These are phyloP conservation scores for Sanghuangporus sanghuang DNA, from an alignment of 1,284 basidiomycete species.

Conservation along the genomic window DNA sequence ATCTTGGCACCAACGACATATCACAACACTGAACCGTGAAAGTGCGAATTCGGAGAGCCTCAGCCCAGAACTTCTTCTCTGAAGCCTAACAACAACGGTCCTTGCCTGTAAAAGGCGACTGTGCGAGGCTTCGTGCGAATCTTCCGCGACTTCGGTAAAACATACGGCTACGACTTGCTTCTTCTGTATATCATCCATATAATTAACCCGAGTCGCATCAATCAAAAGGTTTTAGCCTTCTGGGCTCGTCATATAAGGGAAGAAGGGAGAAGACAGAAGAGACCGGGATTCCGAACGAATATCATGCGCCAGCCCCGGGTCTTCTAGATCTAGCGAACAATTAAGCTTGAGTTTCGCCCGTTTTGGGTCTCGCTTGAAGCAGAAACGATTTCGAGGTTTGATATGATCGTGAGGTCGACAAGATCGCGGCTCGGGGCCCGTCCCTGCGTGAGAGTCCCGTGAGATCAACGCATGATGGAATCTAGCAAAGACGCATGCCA, in stretches of 20 bases:
- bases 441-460: not conserved
- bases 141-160: not conserved
- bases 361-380: not conserved
- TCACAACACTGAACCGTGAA: too few species aligned
- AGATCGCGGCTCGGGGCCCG: not conserved
- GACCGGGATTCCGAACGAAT: not conserved
- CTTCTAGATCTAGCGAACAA: not conserved
- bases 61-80: not conserved
- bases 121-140: conserved; percentile 8
- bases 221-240: not conserved
- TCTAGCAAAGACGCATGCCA: not conserved
- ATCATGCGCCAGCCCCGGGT: not conserved
- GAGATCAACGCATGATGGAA: not conserved
- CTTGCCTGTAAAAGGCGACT: not conserved
- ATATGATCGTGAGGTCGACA: not conserved
- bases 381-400: not conserved
- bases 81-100: conserved; percentile 1
- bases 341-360: not conserved
- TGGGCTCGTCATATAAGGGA: not conserved
- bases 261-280: not conserved
- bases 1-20: too few species aligned
- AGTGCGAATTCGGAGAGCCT: too few species aligned
- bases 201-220: not conserved
- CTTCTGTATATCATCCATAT: not conserved
- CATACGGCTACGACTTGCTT: not conserved